Base-by-base conservation (phyloP, 2,329 filamentous ascomycete species). In the Berkeleyomyces rouxiae region DNA sequence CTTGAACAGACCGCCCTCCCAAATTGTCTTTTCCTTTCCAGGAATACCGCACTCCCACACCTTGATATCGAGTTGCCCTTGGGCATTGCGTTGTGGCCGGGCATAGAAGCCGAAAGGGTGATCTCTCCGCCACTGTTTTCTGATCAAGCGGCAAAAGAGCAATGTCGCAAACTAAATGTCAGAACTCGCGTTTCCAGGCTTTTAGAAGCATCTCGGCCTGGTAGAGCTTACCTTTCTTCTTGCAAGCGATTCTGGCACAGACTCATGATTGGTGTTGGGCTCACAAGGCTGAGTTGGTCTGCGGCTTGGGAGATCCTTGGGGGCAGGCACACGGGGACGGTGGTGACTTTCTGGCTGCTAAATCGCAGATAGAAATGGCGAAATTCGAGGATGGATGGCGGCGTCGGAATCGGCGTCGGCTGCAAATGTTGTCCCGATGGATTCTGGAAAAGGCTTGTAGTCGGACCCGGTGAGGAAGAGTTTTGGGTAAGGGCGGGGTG, bases 91-190 rank as follows among this genome's bases (percentile, higher is more conserved):
- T 66, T 85, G 78, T 10, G 95, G 93, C 71, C 91, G 89, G 33
- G 93, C 93, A 74, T 88, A 96, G 77, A 99, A 99, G 66, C 93
- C 93, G 71, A 99, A 99, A 0, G 95, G 95, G 71, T 99, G 93
- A 69, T 99, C 92, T 71, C 86, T 86, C 67, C 93, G 85, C 93
- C 93, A 99, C 76, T 96, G 90, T 77, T 96, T 97, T 67, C 91
- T 96, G 69, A 33, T 37, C 44, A 42, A 47, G 61, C 49, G 58
- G 61, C 69, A 58, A 71, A 72, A 65, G 46, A 53, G 7, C 33
- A 23, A 61, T 46, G 46, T 51, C 51, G 31, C 46, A 61, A 23
- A 42, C 37, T 40, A 37, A 59, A n/a, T 31, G 51, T 4, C 47
- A 66, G 37, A 39, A 53, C 11, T 40, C 7, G 31, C 33, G 16